A percentile compares a stretch with the other conserved stretches of the same genome.
Evolutionary conservation across 2,329 filamentous ascomycete species (phyloP).

Genomic region (Colletotrichum sp.): DNA sequence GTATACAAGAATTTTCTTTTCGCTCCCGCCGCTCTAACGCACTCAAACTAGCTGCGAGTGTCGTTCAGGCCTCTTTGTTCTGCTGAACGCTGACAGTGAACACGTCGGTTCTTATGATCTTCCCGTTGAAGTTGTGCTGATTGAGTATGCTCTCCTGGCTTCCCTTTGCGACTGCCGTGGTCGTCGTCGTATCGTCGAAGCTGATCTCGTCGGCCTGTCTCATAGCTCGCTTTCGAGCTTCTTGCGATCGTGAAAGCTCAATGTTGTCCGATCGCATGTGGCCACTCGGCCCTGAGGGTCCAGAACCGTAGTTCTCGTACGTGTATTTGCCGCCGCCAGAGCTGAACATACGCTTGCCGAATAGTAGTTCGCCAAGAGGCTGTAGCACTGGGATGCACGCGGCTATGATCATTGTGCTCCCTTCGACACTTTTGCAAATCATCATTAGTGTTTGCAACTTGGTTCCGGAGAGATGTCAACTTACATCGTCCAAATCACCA

Average conservation of each 20-base stretch:
- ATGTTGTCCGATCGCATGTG: neutral
- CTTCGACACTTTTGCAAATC: too few relatives aligned
- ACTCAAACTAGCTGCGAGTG: neutral
- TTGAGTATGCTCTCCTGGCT: neutral
- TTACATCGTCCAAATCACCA: slow-evolving; percentile 51
- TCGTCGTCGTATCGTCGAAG: neutral
- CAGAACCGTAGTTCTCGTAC: neutral
- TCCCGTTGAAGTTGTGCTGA: neutral
- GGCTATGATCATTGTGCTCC: slow-evolving; percentile 38
- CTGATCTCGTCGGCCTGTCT: neutral
- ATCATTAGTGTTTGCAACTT: too few relatives aligned
- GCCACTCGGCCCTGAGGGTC: neutral
- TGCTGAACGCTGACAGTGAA: neutral
- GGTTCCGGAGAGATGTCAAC: neutral
- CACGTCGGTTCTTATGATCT: neutral
- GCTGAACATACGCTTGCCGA: slow-evolving; percentile 19
- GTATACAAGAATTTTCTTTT: accelerated
- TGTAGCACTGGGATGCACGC: slow-evolving; percentile 38
- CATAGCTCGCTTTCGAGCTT: neutral
- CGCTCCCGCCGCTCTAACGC: neutral
- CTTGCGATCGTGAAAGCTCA: neutral
- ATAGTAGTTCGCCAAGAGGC: slow-evolving; percentile 25
- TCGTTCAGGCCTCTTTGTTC: neutral
- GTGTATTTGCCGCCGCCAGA: neutral
- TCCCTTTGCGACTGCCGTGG: neutral